Base-by-base conservation (phyloP, 2,329 filamentous ascomycete genomes). In the Didymella keratinophila region DNA sequence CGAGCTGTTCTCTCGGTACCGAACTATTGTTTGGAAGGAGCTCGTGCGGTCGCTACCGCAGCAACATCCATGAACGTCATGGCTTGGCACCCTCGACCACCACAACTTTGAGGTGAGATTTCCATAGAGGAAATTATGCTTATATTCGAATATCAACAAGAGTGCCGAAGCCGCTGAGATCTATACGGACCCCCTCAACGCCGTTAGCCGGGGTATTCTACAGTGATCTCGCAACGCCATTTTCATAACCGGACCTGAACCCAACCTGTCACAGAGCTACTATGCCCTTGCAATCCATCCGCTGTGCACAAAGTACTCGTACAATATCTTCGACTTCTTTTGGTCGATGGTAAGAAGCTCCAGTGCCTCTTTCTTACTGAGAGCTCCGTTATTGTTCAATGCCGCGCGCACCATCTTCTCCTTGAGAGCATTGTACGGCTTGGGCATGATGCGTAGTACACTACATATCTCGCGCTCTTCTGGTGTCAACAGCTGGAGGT, bases 371-470 rank as follows among this genome's bases (percentile, higher is more conserved):
- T 97, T 98, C 84, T 95, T 97, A 82, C 97, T 98, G 8, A 99
- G 79, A 12, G 84, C 86, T 1, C 95, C 95, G 58, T 95, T 94
- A 58, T 89, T 88, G 78, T 94, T 95, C 75, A 97, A 86, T 0
- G 94, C 92, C 74, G 98, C 94, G 69, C 92, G 91, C 51, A 98
- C 78, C n/a, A 98, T 83, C 61, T 91, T 88, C 75, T 97, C 93
- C 78, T 99, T 99, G 78, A 98, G 92, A 72, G 92, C 92, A 5
- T 97, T 79, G 76, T 97, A 99, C 1, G 95, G 92, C 80, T 99
- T 99, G 0, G 95, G 95, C 76, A 95, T 90, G 51, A 99, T 80
- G 41, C 93, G 87, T 14, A 96, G 84, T 39, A 90, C 84, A 67
- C 91, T 91, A 79, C 95, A 99, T 0, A 99, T 81, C 70, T 96